These are phyloP conservation scores for Tricholoma sp. DNA, from an alignment of 768 basidiomycete species.

Conservation along the genomic window DNA sequence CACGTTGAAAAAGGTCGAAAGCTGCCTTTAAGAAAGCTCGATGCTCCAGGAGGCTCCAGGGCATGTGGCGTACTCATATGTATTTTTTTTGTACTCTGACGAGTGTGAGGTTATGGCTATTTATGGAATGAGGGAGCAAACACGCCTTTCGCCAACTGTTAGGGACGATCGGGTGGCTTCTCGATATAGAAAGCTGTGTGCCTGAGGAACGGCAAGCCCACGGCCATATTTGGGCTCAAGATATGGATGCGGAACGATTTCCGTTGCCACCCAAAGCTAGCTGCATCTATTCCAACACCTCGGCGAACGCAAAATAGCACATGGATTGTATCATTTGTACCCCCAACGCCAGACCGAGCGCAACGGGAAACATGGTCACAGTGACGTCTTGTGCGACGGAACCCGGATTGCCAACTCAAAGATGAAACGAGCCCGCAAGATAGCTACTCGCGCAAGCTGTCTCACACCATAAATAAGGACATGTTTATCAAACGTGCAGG, in stretches of 20 bases:
- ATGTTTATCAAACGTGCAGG: not conserved
- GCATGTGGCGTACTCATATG: too few species aligned
- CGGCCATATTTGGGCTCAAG: not conserved
- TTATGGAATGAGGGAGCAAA: not conserved
- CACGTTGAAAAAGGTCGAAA: too few species aligned
- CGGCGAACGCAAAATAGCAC: not conserved
- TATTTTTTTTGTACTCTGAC: too few species aligned
- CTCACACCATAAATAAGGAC: not conserved
- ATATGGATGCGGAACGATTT: not conserved
- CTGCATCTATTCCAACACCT: not conserved
- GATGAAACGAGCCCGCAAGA: not conserved
- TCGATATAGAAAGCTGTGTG: not conserved
- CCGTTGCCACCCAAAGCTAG: not conserved
- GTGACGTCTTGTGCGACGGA: not conserved
- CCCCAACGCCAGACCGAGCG: not conserved
- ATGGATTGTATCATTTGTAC: not conserved
- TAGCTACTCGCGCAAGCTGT: not conserved
- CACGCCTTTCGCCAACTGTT: not conserved
- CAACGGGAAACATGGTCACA: not conserved
- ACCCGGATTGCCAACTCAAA: too few species aligned
- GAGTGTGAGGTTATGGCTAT: not conserved
- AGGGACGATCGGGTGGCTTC: not conserved
- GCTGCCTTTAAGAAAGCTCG: too few species aligned
- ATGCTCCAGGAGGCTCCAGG: too few species aligned
- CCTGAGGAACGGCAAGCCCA: not conserved